A percentile compares a stretch with the other conserved stretches of the same genome.
These are phyloP conservation scores for Amoebophrya sp. DNA, from an alignment of 169 alveolate genomes.

Conservation along the genomic window DNA sequence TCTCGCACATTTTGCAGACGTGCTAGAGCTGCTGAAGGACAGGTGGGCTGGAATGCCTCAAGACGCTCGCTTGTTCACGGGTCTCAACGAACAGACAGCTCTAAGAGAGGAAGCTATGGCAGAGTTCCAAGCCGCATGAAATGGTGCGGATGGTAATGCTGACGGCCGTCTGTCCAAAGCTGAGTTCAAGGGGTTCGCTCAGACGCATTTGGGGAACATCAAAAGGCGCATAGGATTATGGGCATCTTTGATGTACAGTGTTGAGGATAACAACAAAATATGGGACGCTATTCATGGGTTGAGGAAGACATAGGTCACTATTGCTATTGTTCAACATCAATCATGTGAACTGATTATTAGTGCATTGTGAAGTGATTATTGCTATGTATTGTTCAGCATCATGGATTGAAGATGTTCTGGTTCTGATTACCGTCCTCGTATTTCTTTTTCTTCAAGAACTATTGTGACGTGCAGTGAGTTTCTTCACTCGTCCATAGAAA, in stretches of 20 bases:
- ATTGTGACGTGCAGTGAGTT: no score
- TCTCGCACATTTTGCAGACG: background rate
- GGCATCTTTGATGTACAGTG: background rate
- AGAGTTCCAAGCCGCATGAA: background rate
- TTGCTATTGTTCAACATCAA: no score
- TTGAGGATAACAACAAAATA: background rate
- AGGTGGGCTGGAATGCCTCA: slow-evolving; percentile 6
- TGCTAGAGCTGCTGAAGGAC: background rate
- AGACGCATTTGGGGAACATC: slow-evolving; percentile 3
- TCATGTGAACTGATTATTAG: no score
- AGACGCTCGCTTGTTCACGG: background rate
- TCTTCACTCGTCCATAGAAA: no score
- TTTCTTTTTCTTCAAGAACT: no score
- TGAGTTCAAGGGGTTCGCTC: background rate
- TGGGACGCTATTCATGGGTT: background rate
- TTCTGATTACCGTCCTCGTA: no score
- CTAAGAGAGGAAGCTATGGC: background rate
- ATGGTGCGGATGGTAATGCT: background rate
- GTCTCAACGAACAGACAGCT: background rate
- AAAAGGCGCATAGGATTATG: background rate
- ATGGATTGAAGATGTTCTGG: no score
- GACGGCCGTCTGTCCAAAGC: background rate
- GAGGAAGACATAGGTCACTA: no score
- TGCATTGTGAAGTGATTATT: no score
- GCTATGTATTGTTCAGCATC: no score